Evolutionary conservation across 768 basidiomycete genomes (phyloP).

Genomic region (Hydnomerulius pinastri): DNA sequence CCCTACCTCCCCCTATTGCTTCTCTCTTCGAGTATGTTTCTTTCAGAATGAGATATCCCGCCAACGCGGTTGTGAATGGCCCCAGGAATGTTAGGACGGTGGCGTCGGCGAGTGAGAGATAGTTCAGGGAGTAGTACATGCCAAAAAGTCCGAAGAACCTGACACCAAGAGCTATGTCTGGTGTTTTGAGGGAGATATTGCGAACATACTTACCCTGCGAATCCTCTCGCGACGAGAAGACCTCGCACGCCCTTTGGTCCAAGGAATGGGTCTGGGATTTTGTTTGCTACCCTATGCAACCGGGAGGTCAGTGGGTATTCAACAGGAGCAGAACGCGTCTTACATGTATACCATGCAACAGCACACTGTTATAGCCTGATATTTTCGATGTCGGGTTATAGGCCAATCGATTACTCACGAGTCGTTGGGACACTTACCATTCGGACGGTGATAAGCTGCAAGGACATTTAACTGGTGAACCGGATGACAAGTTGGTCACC

Average conservation of each 20-base stretch:
- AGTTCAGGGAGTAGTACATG: slow-evolving; percentile 70
- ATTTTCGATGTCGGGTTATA: not conserved
- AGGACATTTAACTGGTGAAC: not conserved
- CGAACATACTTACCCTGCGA: slow-evolving; percentile 55
- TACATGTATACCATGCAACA: slow-evolving; percentile 56
- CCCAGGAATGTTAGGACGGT: slow-evolving; percentile 75
- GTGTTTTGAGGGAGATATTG: not conserved
- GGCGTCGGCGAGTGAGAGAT: slow-evolving; percentile 77
- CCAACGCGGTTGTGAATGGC: slow-evolving; percentile 64
- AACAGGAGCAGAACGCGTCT: slow-evolving; percentile 7
- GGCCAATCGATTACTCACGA: not conserved
- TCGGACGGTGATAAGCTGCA: slow-evolving; percentile 54
- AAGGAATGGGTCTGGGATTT: slow-evolving; percentile 57
- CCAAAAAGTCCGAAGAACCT: slow-evolving; percentile 77
- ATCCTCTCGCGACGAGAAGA: slow-evolving; percentile 57
- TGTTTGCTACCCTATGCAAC: slow-evolving; percentile 37
- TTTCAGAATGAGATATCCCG: slow-evolving; percentile 61
- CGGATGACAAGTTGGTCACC: slow-evolving; percentile 3
- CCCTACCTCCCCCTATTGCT: slow-evolving; percentile 54
- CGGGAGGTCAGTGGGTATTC: not conserved
- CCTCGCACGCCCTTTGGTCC: slow-evolving; percentile 71
- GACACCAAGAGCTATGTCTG: not conserved
- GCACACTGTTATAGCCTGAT: slow-evolving; percentile 52
- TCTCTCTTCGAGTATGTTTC: slow-evolving; percentile 60
- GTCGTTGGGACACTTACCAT: slow-evolving; percentile 45